Evolutionary conservation across 1,284 basidiomycete species (phyloP), one percentile per base, ranked within the genome.

Genomic region (Ustilago loliicola): DNA sequence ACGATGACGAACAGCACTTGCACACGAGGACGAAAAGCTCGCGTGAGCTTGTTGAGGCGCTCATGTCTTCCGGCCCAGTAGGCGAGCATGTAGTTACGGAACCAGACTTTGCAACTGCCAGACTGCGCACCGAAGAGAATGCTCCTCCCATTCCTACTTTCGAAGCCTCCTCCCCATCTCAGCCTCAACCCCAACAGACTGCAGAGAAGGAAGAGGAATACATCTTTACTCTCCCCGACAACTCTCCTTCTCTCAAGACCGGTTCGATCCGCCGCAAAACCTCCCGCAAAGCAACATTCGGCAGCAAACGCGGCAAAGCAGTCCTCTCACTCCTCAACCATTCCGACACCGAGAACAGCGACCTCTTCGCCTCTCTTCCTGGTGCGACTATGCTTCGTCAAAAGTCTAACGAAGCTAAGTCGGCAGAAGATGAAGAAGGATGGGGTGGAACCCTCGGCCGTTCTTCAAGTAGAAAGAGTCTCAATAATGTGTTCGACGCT

Each of bases 371-470:
- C n/a, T 68, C 60, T 1, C 61, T 74, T 0, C 66, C 66, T 11
- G 66, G 73, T 34, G 69, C 63, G 2, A 54, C 62, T n/a, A 57
- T 65, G 63, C 64, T 66, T 3, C 75, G 70, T 38, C 52, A 66
- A 13, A 69, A 60, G 23, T 63, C 52, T 2, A 34, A 10, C 21
- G 40, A 23, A 15, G 27, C 32, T 17, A 40, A 27, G 13, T 23
- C 40, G 11, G 60, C 70, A 29, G 67, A 61, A 23, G 72, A 79
- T 45, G 69, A 79, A 48, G 68, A 75, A 32, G 75, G 72, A 2
- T 80, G 76, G 79, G 77, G 76, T 29, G 72, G 72, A n/a, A 79
- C 77, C 3, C 48, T 80, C 0, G 65, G 72, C 19, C 58, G 79
- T n/a, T 69, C 52, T 21, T 63, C 50, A 6, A 62, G 38, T 45